These are phyloP conservation scores for Ganoderma lingzhi DNA, from an alignment of 1,284 basidiomycete species.

Conservation along the genomic window DNA sequence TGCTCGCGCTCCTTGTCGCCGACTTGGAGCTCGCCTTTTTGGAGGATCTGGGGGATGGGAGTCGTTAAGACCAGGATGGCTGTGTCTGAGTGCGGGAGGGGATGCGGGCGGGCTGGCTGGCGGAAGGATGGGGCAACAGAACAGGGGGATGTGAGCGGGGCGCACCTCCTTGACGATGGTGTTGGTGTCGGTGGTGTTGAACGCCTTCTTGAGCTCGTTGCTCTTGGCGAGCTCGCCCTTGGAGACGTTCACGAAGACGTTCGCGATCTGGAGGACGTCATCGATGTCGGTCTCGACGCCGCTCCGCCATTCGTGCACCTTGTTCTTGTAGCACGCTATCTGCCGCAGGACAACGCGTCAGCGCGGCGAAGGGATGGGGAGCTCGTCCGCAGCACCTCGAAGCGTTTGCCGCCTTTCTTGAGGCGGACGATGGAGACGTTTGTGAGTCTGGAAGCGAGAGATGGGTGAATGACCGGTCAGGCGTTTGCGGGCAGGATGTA, in stretches of 20 bases:
- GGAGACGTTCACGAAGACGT: conserved; percentile 96
- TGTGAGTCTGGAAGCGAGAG: conserved; percentile 69
- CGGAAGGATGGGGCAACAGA: neutral
- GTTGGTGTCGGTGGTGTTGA: conserved; percentile 78
- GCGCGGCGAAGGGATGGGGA: conserved; percentile 8
- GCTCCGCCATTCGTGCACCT: conserved; percentile 95
- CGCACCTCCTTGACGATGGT: conserved; percentile 87
- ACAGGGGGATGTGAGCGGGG: conserved; percentile 4
- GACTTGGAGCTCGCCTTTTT: conserved; percentile 97
- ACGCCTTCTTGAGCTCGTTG: conserved; percentile 92
- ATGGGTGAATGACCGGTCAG: conserved; percentile 21
- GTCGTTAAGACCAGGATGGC: neutral
- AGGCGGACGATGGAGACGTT: conserved; percentile 96
- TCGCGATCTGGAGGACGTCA: conserved; percentile 97
- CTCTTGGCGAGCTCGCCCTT: conserved; percentile 94
- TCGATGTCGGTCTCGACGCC: conserved; percentile 95
- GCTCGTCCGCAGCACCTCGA: conserved; percentile 69
- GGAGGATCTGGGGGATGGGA: conserved; percentile 72
- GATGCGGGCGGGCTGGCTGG: neutral
- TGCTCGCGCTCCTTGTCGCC: conserved; percentile 97
- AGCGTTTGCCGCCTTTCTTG: conserved; percentile 97
- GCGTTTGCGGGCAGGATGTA: conserved; percentile 10
- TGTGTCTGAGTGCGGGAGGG: neutral
- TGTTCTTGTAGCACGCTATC: conserved; percentile 99
- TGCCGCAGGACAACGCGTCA: conserved; percentile 48